A percentile compares a stretch with the other conserved stretches of the same genome.
Evolutionary conservation across 495 filamentous ascomycete genomes (phyloP).

Genomic region (Niebla homalea): DNA sequence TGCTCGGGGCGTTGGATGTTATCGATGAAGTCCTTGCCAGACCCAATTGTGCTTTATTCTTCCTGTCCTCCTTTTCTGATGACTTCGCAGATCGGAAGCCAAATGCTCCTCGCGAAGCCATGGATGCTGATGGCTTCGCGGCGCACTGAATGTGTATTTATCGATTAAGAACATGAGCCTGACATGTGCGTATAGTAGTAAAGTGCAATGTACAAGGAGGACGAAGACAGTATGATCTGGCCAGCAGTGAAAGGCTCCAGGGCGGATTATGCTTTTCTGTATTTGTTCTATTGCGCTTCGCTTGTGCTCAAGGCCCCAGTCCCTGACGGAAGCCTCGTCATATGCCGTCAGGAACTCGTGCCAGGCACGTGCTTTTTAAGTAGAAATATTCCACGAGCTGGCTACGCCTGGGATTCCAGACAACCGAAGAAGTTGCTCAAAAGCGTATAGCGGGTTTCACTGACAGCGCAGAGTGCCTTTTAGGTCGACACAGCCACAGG

Average conservation of each 20-base stretch:
- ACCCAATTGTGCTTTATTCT: conserved; percentile 2
- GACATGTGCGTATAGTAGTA: neutral
- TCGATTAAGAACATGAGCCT: conserved; percentile 12
- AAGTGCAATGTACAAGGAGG: conserved; percentile 1
- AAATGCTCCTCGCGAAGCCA: conserved; percentile 17
- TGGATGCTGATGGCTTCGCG: conserved; percentile 11
- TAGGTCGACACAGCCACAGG: conserved; percentile 13
- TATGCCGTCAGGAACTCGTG: conserved; percentile 8
- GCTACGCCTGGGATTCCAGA: neutral
- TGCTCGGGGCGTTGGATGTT: conserved; percentile 9
- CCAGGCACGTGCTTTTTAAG: conserved; percentile 10
- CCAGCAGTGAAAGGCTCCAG: neutral
- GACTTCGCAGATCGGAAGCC: conserved; percentile 15
- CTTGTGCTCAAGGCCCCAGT: conserved; percentile 6
- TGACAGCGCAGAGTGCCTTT: conserved; percentile 13
- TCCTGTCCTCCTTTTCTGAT: conserved; percentile 14
- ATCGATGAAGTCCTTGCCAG: conserved; percentile 11
- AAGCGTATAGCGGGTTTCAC: conserved; percentile 1
- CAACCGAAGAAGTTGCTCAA: neutral
- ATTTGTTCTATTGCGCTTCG: neutral
- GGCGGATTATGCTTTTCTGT: neutral
- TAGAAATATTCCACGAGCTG: conserved; percentile 1
- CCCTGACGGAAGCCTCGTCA: conserved; percentile 5
- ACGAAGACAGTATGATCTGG: neutral
- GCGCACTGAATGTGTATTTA: conserved; percentile 1